Evolutionary conservation across 1,139 yeast species (phyloP).

Genomic region (Geotrichum carabidarum): DNA sequence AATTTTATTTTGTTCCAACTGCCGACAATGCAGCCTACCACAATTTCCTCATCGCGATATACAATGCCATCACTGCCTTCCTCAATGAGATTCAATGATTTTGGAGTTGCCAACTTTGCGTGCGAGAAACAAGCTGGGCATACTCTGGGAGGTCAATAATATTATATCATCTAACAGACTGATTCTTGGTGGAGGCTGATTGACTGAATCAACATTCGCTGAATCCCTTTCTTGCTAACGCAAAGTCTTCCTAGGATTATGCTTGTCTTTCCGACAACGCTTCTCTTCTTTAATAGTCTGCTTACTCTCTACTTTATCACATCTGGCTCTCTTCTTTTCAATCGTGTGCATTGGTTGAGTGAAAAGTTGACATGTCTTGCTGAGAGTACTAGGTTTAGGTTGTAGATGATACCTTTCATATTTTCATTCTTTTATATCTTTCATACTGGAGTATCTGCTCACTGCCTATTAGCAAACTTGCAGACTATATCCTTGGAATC

Average conservation of each 20-base stretch:
- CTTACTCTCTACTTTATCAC: not conserved
- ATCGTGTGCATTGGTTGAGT: too few species aligned
- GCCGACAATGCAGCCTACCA: slow-evolving; percentile 55
- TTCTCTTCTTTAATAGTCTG: not conserved
- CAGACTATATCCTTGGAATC: too few species aligned
- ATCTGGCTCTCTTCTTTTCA: slow-evolving; percentile 1
- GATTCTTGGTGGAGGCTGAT: not conserved
- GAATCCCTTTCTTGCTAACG: not conserved
- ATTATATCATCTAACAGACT: slow-evolving; percentile 2
- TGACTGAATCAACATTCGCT: not conserved
- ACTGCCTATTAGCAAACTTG: too few species aligned
- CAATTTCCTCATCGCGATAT: slow-evolving; percentile 47
- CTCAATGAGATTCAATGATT: slow-evolving; percentile 34
- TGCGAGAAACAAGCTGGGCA: not conserved
- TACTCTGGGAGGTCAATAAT: not conserved
- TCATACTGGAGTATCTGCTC: too few species aligned
- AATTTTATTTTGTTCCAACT: slow-evolving; percentile 54
- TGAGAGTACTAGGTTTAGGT: too few species aligned
- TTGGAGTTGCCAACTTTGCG: slow-evolving; percentile 23
- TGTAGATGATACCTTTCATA: too few species aligned
- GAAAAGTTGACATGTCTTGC: too few species aligned
- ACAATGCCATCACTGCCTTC: slow-evolving; percentile 48
- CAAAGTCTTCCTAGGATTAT: not conserved
- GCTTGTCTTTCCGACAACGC: slow-evolving; percentile 6
- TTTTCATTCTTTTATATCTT: too few species aligned